Conservation (phyloP, 2,329 filamentous ascomycete genomes). For the Trichoderma lentiforme region DNA sequence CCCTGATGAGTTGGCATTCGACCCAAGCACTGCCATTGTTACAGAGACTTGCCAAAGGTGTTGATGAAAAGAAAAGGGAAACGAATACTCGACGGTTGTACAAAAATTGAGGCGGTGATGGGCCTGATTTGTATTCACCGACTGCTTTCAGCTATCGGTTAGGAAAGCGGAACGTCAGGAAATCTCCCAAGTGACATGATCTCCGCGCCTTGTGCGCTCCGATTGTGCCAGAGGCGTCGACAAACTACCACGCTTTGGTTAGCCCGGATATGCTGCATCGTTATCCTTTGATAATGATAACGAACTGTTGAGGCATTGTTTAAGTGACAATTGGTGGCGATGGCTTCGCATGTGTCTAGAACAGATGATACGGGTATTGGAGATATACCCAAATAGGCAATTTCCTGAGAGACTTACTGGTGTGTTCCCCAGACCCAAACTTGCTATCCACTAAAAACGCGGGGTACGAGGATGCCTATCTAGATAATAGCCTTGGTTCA, state of each 20-base stretch:
- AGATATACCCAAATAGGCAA: background rate
- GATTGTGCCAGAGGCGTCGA: background rate
- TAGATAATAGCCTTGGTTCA: background rate
- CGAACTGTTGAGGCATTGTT: background rate
- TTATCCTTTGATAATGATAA: background rate
- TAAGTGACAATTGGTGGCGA: background rate
- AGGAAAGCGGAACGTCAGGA: background rate
- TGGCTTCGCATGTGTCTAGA: background rate
- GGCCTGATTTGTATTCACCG: constrained; percentile 12
- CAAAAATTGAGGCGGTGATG: background rate
- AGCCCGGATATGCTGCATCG: background rate
- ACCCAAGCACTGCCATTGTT: background rate
- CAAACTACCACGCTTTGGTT: background rate
- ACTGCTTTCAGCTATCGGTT: background rate
- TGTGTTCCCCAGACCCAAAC: background rate
- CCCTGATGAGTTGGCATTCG: background rate
- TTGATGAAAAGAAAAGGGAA: background rate
- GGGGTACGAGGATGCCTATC: constrained; percentile 1
- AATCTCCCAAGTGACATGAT: constrained; percentile 5
- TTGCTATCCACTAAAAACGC: constrained; percentile 1
- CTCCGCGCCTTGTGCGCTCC: background rate
- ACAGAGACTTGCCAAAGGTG: background rate
- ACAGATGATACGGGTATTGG: background rate
- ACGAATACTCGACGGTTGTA: background rate
- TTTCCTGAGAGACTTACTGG: background rate